These are phyloP conservation scores for Phycomyces nitens DNA, from an alignment of 192 early-diverging fungal species.

Conservation along the genomic window DNA sequence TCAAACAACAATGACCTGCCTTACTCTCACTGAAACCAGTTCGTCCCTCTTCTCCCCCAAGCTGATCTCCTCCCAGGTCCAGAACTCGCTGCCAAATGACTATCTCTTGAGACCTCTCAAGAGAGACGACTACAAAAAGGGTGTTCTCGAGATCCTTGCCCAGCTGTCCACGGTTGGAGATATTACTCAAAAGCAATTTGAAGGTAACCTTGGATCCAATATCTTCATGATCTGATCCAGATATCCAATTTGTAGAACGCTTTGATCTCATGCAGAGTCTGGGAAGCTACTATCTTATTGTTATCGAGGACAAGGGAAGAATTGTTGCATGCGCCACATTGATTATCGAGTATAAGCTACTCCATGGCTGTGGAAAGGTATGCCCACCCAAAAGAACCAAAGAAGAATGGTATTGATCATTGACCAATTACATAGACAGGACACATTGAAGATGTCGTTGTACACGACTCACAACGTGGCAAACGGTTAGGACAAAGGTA, in stretches of 20 bases:
- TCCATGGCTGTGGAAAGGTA: constrained; percentile 78
- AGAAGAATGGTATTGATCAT: not conserved
- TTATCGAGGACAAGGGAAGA: constrained; percentile 69
- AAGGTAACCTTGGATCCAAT: too few relatives aligned
- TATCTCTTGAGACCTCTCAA: constrained; percentile 76
- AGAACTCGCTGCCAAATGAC: constrained; percentile 55
- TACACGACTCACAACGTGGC: constrained; percentile 69
- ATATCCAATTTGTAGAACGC: constrained; percentile 62
- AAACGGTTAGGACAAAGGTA: constrained; percentile 62
- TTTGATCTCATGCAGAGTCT: constrained; percentile 73
- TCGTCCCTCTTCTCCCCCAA: constrained; percentile 8
- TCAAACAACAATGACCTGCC: not conserved
- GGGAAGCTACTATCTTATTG: constrained; percentile 72
- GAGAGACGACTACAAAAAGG: constrained; percentile 75
- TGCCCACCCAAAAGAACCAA: too few relatives aligned
- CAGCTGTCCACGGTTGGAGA: constrained; percentile 79
- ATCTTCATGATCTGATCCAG: too few relatives aligned
- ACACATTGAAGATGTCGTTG: constrained; percentile 89
- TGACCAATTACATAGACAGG: constrained; percentile 51
- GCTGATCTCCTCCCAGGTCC: constrained; percentile 68
- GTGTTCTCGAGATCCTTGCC: constrained; percentile 60
- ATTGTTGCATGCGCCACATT: constrained; percentile 87
- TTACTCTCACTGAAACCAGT: not conserved
- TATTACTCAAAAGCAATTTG: constrained; percentile 66
- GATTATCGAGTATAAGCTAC: constrained; percentile 88